These are phyloP conservation scores for Amanita thiersii DNA, from an alignment of 768 basidiomycete species.

Conservation along the genomic window DNA sequence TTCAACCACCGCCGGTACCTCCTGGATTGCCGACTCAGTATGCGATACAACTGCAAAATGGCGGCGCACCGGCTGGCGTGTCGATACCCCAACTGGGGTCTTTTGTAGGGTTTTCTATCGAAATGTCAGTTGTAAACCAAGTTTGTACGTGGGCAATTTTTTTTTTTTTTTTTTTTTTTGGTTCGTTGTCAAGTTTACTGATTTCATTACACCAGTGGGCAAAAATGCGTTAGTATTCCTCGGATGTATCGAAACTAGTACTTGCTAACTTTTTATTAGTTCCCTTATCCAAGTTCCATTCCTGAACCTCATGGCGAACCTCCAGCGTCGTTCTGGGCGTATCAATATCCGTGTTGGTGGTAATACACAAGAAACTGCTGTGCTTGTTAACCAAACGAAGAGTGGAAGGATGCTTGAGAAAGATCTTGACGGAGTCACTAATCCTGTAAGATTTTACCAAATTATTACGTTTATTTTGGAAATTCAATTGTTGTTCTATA, in stretches of 20 bases:
- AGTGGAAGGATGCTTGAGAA: conserved; percentile 47
- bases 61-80: conserved; percentile 15
- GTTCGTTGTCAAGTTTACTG: no score
- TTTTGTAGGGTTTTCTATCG: conserved; percentile 71
- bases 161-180: no score
- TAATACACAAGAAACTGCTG: conserved; percentile 69
- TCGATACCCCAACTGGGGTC: conserved; percentile 39
- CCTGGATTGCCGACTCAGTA: conserved; percentile 7
- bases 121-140: conserved; percentile 64
- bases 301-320: conserved; percentile 71
- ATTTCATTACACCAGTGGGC: conserved; percentile 32
- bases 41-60: conserved; percentile 4
- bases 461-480: neutral
- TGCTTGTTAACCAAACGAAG: conserved; percentile 38
- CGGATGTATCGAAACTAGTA: conserved; percentile 15
- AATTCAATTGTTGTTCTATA: conserved; percentile 8
- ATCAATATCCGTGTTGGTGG: conserved; percentile 68
- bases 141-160: conserved; percentile 30
- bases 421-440: conserved; percentile 3
- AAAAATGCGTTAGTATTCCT: conserved; percentile 33
- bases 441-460: conserved; percentile 18
- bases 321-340: conserved; percentile 52
- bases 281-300: conserved; percentile 50
- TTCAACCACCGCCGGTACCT: conserved; percentile 21
- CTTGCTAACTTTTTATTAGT: conserved; percentile 20